Percentiles rank a stretch among this genome's conserved stretches.
These are phyloP conservation scores for Gnomoniopsis smithogilvyi DNA, from an alignment of 2,329 filamentous ascomycete species.

Conservation along the genomic window DNA sequence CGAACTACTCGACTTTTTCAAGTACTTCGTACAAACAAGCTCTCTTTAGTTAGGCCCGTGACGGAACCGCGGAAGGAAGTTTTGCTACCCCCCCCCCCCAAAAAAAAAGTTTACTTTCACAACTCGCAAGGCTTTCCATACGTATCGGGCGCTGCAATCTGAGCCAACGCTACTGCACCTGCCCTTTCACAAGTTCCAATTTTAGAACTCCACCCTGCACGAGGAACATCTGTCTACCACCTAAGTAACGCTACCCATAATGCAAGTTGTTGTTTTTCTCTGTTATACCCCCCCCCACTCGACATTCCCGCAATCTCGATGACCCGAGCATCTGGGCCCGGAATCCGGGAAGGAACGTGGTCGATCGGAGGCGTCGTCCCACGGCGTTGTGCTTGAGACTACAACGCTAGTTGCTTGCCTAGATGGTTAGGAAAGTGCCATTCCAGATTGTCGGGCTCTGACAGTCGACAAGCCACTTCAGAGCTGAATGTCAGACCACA, in stretches of 20 bases:
- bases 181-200: constrained; percentile 5
- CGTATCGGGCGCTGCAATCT: constrained; percentile 9
- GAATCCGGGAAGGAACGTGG: neutral
- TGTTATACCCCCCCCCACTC: neutral
- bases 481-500: neutral
- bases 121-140: neutral
- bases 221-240: neutral
- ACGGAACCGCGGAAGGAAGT: neutral
- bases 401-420: neutral
- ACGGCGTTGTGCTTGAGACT: neutral
- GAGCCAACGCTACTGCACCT: constrained; percentile 18
- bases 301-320: constrained; percentile 5
- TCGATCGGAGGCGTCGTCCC: neutral
- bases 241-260: neutral
- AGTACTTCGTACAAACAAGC: neutral
- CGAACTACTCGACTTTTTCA: neutral
- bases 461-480: neutral
- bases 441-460: neutral
- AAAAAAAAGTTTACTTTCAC: neutral
- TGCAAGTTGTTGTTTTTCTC: neutral
- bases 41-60: neutral
- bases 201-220: constrained; percentile 8
- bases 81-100: too few relatives aligned
- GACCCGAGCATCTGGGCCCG: constrained; percentile 1
- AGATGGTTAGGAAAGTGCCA: neutral